Percentiles rank a stretch among this genome's conserved stretches.
phyloP scores from a whole-genome alignment of 306 rosid genomes.

The Albizia julibrissin region DNA sequence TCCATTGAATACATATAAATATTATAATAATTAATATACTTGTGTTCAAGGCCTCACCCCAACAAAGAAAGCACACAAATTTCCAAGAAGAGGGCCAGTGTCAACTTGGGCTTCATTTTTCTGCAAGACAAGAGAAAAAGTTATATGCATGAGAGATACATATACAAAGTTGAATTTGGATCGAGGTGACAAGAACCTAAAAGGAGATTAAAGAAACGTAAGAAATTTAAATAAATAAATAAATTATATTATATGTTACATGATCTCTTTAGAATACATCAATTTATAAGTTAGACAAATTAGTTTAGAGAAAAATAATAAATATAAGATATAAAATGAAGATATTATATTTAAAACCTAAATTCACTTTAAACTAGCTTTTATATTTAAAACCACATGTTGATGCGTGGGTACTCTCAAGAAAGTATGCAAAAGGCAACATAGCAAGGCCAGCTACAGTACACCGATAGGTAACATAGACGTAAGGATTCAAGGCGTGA shows the following conservation, averaged over 20 bases:
- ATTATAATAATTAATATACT: neutral
- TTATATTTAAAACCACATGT: too few species aligned
- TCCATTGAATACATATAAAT: neutral
- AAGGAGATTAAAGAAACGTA: neutral
- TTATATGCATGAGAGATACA: neutral
- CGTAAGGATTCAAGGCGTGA: neutral
- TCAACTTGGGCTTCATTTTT: constrained; percentile 53
- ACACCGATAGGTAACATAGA: constrained; percentile 37
- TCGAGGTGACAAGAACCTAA: too few species aligned
- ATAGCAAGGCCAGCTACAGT: constrained; percentile 34
- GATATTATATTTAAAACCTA: too few species aligned
- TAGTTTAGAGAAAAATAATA: too few species aligned
- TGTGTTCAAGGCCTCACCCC: constrained; percentile 37
- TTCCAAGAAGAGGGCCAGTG: constrained; percentile 46
- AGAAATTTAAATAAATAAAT: too few species aligned
- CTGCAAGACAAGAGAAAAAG: constrained; percentile 34
- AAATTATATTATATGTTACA: too few species aligned
- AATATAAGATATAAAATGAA: too few species aligned
- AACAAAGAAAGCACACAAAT: constrained; percentile 56
- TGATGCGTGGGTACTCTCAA: constrained; percentile 30
- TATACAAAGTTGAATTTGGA: neutral
- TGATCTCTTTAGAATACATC: too few species aligned
- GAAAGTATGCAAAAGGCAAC: constrained; percentile 60
- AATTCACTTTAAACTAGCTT: too few species aligned
- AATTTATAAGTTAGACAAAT: too few species aligned